phyloP scores from a whole-genome alignment of 306 rosid genomes.

The Gastrolobium villosum region DNA sequence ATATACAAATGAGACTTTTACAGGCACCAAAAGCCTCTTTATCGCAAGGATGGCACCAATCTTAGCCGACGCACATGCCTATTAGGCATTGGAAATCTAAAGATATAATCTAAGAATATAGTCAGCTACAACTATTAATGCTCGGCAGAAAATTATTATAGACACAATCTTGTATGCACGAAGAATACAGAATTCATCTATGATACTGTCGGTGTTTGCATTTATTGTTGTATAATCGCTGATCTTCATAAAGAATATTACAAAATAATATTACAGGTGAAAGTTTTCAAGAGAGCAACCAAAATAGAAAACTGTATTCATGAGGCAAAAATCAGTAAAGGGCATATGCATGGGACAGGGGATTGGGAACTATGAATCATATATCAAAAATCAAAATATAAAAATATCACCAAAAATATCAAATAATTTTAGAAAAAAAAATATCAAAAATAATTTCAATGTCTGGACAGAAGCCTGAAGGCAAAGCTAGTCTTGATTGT shows the following conservation, averaged over 20 bases:
- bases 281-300: neutral
- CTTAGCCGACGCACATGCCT: neutral
- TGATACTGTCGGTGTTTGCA: neutral
- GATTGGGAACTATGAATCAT: neutral
- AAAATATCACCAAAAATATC: neutral
- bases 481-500: neutral
- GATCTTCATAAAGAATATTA: neutral
- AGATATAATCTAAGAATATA: neutral
- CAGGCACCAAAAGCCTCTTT: neutral
- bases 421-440: neutral
- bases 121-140: neutral
- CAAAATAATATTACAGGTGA: neutral
- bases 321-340: neutral
- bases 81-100: conserved; percentile 19
- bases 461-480: conserved; percentile 11
- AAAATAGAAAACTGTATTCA: neutral
- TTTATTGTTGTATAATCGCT: neutral
- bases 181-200: neutral
- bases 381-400: neutral
- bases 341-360: neutral
- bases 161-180: neutral
- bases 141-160: neutral
- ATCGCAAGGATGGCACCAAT: neutral
- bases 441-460: neutral
- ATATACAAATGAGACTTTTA: neutral